Evolutionary conservation across 768 basidiomycete genomes (phyloP), one percentile per base, ranked within the genome.

Genomic region (Fistulinella prunicolor): DNA sequence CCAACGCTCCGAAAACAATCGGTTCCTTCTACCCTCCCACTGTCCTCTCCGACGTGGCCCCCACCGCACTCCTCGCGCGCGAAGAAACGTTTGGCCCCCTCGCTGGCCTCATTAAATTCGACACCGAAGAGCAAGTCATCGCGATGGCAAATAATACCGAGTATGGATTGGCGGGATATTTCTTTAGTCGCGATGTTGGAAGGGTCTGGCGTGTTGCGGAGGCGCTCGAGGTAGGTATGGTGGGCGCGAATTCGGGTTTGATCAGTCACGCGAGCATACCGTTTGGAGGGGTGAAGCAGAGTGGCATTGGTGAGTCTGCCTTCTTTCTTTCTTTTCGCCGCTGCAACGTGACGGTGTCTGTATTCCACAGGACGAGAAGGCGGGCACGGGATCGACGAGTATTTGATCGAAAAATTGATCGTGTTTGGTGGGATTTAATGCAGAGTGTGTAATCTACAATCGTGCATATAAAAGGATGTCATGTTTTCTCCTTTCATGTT

Each of bases 21-120:
- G 79, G 77, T 22, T 73, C 79, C 41, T 94, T 93, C 79, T 94
- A 85, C 71, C 68, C 78, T 16, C 94, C 94, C 1, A 98, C 96
- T 2, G 82, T 99, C 38, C 81, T 99, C 22, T 79, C 81, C 5
- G 90, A 97, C 54, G 94, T 98, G 12, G 78, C 89, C 0, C 30
- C 68, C 19, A 71, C 77, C 22, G 88, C 91, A 9, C 70, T 77
- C 29, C 62, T 95, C 58, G 78, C 81, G 58, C 61, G 60, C 9
- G 96, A 98, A 65, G 96, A 99, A 75, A 98, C 96, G 0, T 99
- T 99, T 60, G 96, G 95, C 0, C 94, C 92, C 0, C 67, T 95
- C 32, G 93, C 93, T 0, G 86, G 89, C 7, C 71, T 99, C 20
- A 84, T 80, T 64, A 86, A 85, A 62, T 99, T 99, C 62, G 83